phyloP scores from a whole-genome alignment of 257 asterid species.

The Oldenlandia corymbosa region DNA sequence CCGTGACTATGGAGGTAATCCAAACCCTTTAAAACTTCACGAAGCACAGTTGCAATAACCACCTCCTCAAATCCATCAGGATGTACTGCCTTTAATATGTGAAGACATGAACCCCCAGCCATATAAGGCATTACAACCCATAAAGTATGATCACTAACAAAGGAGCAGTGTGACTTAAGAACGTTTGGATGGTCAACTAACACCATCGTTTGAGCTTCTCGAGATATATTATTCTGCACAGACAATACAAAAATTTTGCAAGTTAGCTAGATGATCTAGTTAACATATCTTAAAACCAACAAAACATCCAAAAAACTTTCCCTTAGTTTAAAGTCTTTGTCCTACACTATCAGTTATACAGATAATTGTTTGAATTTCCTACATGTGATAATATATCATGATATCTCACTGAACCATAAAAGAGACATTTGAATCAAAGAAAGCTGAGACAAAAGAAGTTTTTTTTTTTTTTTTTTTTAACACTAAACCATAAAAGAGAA shows the following conservation, averaged over 20 bases:
- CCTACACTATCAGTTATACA: too few species aligned
- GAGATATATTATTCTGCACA: conserved; percentile 71
- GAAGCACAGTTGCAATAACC: conserved; percentile 83
- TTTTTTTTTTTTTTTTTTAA: too few species aligned
- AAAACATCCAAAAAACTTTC: too few species aligned
- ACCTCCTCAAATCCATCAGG: conserved; percentile 97
- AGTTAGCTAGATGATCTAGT: conserved; percentile 15
- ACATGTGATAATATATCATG: too few species aligned
- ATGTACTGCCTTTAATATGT: conserved; percentile 75
- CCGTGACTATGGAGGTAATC: conserved; percentile 97
- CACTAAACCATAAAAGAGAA: too few species aligned
- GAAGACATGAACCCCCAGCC: conserved; percentile 98
- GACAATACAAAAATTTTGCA: conserved; percentile 7
- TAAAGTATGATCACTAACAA: conserved; percentile 78
- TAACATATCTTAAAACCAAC: too few species aligned
- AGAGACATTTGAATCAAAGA: not conserved
- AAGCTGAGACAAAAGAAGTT: too few species aligned
- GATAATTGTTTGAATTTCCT: too few species aligned
- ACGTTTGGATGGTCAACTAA: conserved; percentile 93
- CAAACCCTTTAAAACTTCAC: conserved; percentile 87
- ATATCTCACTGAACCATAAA: too few species aligned
- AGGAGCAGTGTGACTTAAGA: conserved; percentile 91
- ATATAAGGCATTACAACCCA: conserved; percentile 99
- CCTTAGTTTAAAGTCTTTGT: too few species aligned
- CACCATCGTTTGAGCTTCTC: conserved; percentile 97